phyloP scores from a whole-genome alignment of 441 rosid genomes.

The Pelargonium myrrhifolium region DNA sequence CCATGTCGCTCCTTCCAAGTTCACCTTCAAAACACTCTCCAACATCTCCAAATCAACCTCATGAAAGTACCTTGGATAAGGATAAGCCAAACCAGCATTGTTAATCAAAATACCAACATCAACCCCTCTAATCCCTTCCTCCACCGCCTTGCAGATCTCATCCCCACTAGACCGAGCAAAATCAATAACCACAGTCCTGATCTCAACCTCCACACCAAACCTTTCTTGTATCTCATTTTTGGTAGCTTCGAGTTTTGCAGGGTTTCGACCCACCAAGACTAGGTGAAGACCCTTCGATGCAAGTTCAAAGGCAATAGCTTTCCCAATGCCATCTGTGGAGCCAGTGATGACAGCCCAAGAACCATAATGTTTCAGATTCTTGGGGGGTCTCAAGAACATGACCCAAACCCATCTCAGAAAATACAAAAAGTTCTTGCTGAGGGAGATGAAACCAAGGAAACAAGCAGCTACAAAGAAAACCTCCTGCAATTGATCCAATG shows the following conservation, averaged over 20 bases:
- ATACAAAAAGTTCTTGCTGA: conserved; percentile 14
- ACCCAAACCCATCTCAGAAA: conserved; percentile 27
- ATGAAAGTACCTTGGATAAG: conserved; percentile 21
- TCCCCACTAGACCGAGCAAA: conserved; percentile 19
- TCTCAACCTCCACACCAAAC: conserved; percentile 6
- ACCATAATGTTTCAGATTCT: conserved; percentile 27
- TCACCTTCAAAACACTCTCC: conserved; percentile 24
- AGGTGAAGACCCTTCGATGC: conserved; percentile 31
- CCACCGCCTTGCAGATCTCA: conserved; percentile 20
- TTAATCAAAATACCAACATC: conserved; percentile 29
- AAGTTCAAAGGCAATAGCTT: conserved; percentile 27
- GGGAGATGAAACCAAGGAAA: conserved; percentile 27
- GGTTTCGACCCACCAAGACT: conserved; percentile 28
- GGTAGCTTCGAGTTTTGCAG: conserved; percentile 23
- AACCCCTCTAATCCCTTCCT: conserved; percentile 20
- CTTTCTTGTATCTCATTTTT: conserved; percentile 13
- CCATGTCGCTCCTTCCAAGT: conserved; percentile 24
- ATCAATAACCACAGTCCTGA: conserved; percentile 22
- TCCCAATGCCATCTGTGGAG: conserved; percentile 33
- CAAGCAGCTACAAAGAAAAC: not conserved
- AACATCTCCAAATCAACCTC: conserved; percentile 23
- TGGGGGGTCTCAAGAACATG: conserved; percentile 23
- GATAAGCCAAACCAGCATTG: conserved; percentile 20
- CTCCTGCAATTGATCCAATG: conserved; percentile 14
- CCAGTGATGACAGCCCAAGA: conserved; percentile 34